Evolutionary conservation across 169 alveolate species (phyloP).

Genomic region (Cryptosporidium muris): DNA sequence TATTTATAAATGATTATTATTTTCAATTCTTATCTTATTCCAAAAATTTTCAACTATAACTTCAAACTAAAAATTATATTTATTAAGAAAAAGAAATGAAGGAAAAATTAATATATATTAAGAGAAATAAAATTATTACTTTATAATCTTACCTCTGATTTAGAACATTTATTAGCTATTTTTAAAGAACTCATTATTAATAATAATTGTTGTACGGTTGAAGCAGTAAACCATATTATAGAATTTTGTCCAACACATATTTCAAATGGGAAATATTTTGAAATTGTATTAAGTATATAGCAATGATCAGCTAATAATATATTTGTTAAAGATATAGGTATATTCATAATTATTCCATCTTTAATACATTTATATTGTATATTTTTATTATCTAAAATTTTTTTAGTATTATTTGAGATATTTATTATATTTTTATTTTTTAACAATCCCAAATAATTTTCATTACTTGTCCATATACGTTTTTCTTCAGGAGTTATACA

Average conservation of each 20-base stretch:
- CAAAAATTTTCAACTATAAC: conserved; percentile 36
- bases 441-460: conserved; percentile 54
- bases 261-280: conserved; percentile 58
- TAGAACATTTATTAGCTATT: conserved; percentile 28
- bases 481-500: conserved; percentile 67
- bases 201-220: conserved; percentile 21
- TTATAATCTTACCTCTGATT: conserved; percentile 44
- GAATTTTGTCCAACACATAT: conserved; percentile 65
- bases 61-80: conserved; percentile 11
- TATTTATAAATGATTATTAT: no score
- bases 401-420: neutral
- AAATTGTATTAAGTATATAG: conserved; percentile 16
- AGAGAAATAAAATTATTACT: neutral
- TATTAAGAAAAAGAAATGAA: neutral
- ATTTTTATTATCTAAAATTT: conserved; percentile 3
- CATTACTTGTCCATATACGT: conserved; percentile 59
- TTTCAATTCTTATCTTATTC: conserved; percentile 23
- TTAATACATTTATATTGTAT: conserved; percentile 17
- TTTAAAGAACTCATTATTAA: conserved; percentile 45
- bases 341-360: conserved; percentile 46
- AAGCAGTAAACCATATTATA: conserved; percentile 52
- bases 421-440: conserved; percentile 35
- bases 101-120: neutral
- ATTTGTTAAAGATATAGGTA: conserved; percentile 35
- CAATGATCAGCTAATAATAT: conserved; percentile 58